These are phyloP conservation scores for Corchorus olitorius DNA, from an alignment of 345 rosid genomes.

Conservation along the genomic window DNA sequence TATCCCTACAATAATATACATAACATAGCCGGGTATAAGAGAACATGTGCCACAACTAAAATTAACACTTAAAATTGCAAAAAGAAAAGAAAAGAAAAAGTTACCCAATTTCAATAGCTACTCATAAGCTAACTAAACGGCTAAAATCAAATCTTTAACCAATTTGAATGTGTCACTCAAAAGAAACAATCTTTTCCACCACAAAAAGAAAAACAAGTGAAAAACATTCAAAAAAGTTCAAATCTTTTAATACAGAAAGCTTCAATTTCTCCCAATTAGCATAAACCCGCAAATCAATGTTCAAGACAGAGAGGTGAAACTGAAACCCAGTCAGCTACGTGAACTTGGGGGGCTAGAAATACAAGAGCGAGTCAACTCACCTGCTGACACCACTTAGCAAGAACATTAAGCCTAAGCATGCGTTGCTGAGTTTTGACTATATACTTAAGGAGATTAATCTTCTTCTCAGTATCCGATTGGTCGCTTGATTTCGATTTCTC, in stretches of 20 bases:
- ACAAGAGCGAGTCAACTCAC: conserved; percentile 33
- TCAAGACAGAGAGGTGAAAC: conserved; percentile 4
- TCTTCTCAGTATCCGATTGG: conserved; percentile 81
- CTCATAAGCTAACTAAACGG: not conserved
- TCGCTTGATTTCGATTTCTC: conserved; percentile 72
- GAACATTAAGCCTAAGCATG: conserved; percentile 88
- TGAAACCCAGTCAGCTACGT: conserved; percentile 5
- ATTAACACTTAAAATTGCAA: not conserved
- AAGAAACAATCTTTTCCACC: not conserved
- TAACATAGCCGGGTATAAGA: not conserved
- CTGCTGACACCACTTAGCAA: conserved; percentile 99
- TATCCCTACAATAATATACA: not conserved
- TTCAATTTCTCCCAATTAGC: not conserved
- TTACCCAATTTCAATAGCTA: not conserved
- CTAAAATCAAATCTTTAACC: not conserved
- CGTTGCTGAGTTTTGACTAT: conserved; percentile 87
- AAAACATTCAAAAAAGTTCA: not conserved
- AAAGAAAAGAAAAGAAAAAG: not conserved
- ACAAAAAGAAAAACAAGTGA: too few relatives aligned
- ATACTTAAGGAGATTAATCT: conserved; percentile 80
- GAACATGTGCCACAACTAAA: not conserved
- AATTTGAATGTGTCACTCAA: conserved; percentile 2
- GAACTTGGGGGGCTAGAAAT: not conserved
- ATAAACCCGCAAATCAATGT: not conserved
- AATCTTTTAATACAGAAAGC: not conserved